Evolutionary conservation across 345 rosid species (phyloP).

Genomic region (Draba incana): DNA sequence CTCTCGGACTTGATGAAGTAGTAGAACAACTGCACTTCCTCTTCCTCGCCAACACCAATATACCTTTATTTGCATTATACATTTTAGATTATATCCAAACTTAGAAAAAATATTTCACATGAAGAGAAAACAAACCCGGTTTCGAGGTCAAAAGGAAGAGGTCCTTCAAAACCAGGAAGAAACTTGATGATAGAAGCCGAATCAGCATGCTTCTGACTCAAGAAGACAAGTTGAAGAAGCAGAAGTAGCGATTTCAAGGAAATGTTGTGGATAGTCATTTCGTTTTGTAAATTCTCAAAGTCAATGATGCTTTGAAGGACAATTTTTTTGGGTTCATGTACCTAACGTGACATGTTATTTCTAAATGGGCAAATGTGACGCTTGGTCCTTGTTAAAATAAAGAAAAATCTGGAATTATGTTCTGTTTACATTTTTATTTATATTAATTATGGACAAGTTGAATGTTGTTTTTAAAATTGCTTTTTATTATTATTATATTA

Average conservation of each 20-base stretch:
- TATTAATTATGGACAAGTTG: no score
- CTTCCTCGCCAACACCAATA: no score
- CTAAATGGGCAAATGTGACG: no score
- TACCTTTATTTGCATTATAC: constrained; percentile 41
- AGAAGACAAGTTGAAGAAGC: constrained; percentile 22
- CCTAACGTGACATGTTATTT: no score
- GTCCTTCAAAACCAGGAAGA: constrained; percentile 32
- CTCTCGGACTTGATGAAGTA: no score
- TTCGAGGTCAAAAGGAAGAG: constrained; percentile 29
- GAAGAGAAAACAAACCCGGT: constrained; percentile 17
- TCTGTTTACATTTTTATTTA: no score
- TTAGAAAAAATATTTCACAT: not conserved
- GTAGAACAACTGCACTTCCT: no score
- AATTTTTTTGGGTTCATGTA: not conserved
- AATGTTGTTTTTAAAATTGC: no score
- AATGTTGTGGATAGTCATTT: not conserved
- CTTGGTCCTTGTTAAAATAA: no score
- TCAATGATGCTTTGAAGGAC: not conserved
- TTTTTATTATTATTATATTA: no score
- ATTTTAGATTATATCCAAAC: not conserved
- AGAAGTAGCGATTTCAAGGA: constrained; percentile 18
- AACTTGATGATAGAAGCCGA: constrained; percentile 21
- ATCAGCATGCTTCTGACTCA: not conserved
- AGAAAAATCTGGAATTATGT: no score
- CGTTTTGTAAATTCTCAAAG: not conserved